phyloP scores from a whole-genome alignment of 2,329 filamentous ascomycete genomes.

The Pseudogymnoascus sp. region DNA sequence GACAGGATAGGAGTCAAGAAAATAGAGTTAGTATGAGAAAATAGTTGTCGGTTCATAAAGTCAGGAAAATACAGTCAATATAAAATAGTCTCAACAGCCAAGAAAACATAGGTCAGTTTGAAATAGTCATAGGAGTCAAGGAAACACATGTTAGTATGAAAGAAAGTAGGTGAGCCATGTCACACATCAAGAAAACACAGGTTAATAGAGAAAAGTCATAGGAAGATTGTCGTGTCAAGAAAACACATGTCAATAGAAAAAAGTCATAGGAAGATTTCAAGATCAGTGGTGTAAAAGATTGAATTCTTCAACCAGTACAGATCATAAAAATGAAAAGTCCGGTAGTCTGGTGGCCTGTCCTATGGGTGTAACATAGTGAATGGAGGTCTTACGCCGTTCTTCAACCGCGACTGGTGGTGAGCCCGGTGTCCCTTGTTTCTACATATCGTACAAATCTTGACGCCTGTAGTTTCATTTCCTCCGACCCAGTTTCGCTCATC shows the following conservation, averaged over 20 bases:
- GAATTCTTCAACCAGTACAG: background rate
- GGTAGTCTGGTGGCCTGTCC: background rate
- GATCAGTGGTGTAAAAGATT: background rate
- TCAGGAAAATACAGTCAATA: background rate
- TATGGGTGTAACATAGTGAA: slow-evolving; percentile 4
- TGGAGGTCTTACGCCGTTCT: background rate
- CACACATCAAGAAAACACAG: background rate
- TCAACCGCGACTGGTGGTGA: background rate
- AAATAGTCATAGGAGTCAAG: background rate
- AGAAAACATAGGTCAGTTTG: background rate
- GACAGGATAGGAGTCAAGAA: background rate
- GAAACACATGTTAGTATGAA: background rate
- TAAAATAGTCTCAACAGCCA: background rate
- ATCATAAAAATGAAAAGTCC: background rate
- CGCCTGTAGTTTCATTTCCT: background rate
- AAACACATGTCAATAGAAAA: too few relatives aligned
- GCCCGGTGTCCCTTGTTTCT: background rate
- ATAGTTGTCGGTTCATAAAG: background rate
- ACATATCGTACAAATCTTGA: slow-evolving; percentile 5
- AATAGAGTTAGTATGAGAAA: background rate
- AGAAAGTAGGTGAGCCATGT: background rate
- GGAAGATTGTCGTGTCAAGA: too few relatives aligned
- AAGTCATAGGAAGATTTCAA: background rate
- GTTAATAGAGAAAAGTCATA: background rate
- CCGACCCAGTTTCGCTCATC: background rate